Percentiles rank a stretch among this genome's conserved stretches.
These are phyloP conservation scores for Penicillium bovifimosum DNA, from an alignment of 495 filamentous ascomycete genomes.

Conservation along the genomic window DNA sequence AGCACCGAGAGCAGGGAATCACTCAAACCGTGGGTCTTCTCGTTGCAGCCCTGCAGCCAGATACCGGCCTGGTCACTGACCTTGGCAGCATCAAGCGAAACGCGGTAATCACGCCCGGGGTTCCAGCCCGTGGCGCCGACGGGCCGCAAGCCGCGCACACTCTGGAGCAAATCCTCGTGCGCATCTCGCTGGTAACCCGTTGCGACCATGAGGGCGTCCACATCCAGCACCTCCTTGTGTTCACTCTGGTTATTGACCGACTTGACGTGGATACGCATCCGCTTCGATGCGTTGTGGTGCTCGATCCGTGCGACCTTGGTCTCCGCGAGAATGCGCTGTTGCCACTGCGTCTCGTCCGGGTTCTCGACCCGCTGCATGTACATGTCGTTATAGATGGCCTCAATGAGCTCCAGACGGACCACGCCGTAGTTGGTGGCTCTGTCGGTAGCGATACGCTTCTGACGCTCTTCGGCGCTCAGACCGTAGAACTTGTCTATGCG, in stretches of 20 bases:
- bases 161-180: slow-evolving; percentile 71
- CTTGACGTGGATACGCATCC: slow-evolving; percentile 36
- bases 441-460: slow-evolving; percentile 56
- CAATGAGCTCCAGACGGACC: slow-evolving; percentile 79
- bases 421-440: slow-evolving; percentile 90
- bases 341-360: slow-evolving; percentile 66
- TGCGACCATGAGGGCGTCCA: slow-evolving; percentile 77
- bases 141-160: slow-evolving; percentile 57
- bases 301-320: slow-evolving; percentile 57
- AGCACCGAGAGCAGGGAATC: slow-evolving; percentile 77
- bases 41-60: slow-evolving; percentile 94
- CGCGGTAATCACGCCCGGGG: slow-evolving; percentile 62
- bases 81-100: slow-evolving; percentile 58
- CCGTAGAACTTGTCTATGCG: slow-evolving; percentile 69
- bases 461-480: slow-evolving; percentile 55
- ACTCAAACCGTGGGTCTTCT: slow-evolving; percentile 82
- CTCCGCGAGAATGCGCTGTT: slow-evolving; percentile 67
- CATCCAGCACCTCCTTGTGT: slow-evolving; percentile 57
- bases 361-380: slow-evolving; percentile 76
- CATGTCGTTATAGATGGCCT: slow-evolving; percentile 76
- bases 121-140: slow-evolving; percentile 36
- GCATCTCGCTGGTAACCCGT: slow-evolving; percentile 79
- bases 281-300: slow-evolving; percentile 39
- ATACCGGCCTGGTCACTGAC: slow-evolving; percentile 64
- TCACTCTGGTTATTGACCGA: slow-evolving; percentile 24